phyloP scores from a whole-genome alignment of 352 stramenopile genomes.

The Globisporangium barbulae region DNA sequence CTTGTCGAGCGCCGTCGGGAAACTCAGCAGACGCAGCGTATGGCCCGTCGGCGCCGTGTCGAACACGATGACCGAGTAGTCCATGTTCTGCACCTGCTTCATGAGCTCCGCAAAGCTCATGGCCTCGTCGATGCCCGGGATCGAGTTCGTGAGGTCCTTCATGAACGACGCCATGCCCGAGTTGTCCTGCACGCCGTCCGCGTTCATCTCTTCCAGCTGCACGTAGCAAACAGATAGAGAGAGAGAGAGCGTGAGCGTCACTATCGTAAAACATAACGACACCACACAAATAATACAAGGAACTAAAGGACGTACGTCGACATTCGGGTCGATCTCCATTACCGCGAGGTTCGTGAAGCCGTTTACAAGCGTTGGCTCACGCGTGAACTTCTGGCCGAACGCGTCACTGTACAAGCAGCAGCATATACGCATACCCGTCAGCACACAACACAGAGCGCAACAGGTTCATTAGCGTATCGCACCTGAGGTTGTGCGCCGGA shows the following conservation, averaged over 20 bases:
- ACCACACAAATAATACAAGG: not conserved
- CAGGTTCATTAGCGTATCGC: not conserved
- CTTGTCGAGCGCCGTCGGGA: conserved; percentile 98
- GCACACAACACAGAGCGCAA: not conserved
- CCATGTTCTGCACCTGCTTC: conserved; percentile 97
- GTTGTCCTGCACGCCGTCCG: conserved; percentile 80
- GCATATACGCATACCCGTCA: not conserved
- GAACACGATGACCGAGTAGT: conserved; percentile 98
- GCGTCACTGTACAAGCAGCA: conserved; percentile 81
- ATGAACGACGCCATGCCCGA: conserved; percentile 93
- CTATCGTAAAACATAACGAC: not conserved
- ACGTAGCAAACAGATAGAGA: not conserved
- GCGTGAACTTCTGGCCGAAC: conserved; percentile 99
- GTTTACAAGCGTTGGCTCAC: conserved; percentile 96
- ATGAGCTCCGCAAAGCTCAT: conserved; percentile 99
- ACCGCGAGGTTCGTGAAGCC: conserved; percentile 97
- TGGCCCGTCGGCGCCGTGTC: conserved; percentile 98
- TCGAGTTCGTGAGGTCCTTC: conserved; percentile 96
- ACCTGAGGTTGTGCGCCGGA: conserved; percentile 98
- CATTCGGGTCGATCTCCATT: conserved; percentile 98
- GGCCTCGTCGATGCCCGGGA: conserved; percentile 98
- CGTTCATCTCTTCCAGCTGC: conserved; percentile 81
- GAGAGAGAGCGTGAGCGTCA: not conserved
- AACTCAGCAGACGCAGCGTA: conserved; percentile 95
- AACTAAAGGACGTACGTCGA: conserved; percentile 47